Evolutionary conservation across 2,329 filamentous ascomycete genomes (phyloP), one percentile per base, ranked within the genome.

Genomic region (Stylonectria norvegica): DNA sequence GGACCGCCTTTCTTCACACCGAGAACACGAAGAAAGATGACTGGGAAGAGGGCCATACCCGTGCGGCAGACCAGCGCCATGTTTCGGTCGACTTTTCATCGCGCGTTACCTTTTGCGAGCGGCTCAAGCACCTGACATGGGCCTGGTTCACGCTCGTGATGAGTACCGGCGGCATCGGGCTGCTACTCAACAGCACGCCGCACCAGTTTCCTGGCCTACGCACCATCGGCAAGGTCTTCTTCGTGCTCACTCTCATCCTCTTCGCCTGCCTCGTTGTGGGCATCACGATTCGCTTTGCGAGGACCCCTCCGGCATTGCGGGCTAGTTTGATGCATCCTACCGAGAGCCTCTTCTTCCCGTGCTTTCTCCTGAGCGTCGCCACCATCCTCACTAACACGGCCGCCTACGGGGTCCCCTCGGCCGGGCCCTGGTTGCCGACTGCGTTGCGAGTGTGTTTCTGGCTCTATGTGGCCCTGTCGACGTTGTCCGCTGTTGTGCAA

Each of bases 351-450:
- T 85, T 84, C 60, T 73, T 81, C 5, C 79, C 79, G 0, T 78
- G 80, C 2, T 72, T 72, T 4, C 67, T 82, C 23, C 79, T 85
- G 40, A 81, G 77, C 25, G 71, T 83, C 45, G 81, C 80, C 2
- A 83, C 82, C 30, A 66, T 83, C 14, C 69, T 84, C 49, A 78
- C 82, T 52, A 83, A 83, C 50, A 71, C 83, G 28, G 76, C 77
- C 6, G 74, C 82, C 46, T 85, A 83, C 57, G 82, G 81, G 0
- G 61, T 68, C 1, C 59, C 63, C 20, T 62, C 70, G 20, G 64
- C 66, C 5, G 79, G 71, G 0, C 50, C 58, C 2, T 85, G 75
- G 74, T 61, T 77, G 5, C 51, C 67, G 8, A 55, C 58, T 14
- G 66, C 67, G 0, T 68, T 78, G 63, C 49, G 64, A 6, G 61